Conservation (phyloP, 2,329 filamentous ascomycete genomes). For the Didymella lethalis region DNA sequence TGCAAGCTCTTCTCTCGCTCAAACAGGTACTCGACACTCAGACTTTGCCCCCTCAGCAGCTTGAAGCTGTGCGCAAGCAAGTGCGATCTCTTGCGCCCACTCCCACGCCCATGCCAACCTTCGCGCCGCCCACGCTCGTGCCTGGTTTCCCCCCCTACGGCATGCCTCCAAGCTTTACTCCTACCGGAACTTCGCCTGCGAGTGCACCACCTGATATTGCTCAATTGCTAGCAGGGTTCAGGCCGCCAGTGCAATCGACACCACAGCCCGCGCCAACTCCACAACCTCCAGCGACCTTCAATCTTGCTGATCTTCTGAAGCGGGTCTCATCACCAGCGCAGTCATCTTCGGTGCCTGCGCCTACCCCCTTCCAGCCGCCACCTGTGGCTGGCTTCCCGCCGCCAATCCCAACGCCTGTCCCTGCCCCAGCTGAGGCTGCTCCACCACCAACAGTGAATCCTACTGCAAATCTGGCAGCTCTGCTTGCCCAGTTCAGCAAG, state of each 20-base stretch:
- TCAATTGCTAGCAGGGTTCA: slow-evolving; percentile 41
- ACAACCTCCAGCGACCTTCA: slow-evolving; percentile 33
- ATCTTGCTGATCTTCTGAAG: slow-evolving; percentile 42
- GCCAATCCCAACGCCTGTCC: slow-evolving; percentile 34
- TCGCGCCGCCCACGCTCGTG: slow-evolving; percentile 40
- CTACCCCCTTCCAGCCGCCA: slow-evolving; percentile 40
- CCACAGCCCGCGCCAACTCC: slow-evolving; percentile 33
- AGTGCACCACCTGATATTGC: slow-evolving; percentile 39
- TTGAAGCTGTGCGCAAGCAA: slow-evolving; percentile 84
- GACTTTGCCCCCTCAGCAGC: slow-evolving; percentile 69
- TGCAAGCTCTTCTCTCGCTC: slow-evolving; percentile 85
- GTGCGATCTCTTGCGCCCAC: slow-evolving; percentile 76
- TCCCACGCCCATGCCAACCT: slow-evolving; percentile 57
- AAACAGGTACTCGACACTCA: slow-evolving; percentile 74
- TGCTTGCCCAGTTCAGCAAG: slow-evolving; percentile 45
- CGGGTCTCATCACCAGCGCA: slow-evolving; percentile 41
- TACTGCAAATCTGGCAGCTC: slow-evolving; percentile 40
- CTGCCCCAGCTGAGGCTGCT: slow-evolving; percentile 33
- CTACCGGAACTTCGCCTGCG: slow-evolving; percentile 29
- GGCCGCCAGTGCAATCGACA: slow-evolving; percentile 31
- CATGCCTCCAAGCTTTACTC: slow-evolving; percentile 27
- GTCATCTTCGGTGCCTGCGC: slow-evolving; percentile 32
- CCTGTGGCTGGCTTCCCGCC: slow-evolving; percentile 38
- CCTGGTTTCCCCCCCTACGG: slow-evolving; percentile 41
- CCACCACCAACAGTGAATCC: slow-evolving; percentile 39